Evolutionary conservation across 2,329 filamentous ascomycete genomes (phyloP), one percentile per base, ranked within the genome.

Genomic region (Sclerotinia glacialis): DNA sequence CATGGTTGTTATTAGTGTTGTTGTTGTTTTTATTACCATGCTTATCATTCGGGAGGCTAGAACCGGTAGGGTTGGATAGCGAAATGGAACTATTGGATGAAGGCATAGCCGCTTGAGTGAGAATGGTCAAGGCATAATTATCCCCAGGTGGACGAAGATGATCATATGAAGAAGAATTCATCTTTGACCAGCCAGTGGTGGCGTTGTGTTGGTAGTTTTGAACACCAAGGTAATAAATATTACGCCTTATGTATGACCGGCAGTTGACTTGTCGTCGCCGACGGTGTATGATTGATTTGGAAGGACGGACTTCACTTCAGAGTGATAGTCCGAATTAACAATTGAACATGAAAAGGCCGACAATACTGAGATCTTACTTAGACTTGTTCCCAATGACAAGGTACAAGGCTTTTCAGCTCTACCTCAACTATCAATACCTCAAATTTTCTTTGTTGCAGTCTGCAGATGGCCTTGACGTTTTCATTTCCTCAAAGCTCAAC

Each of bases 71-170:
- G 46, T 62, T 49, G 37, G 55, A 52, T 56, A 52, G 44, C 47
- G 55, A 47, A 18, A 63, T 21, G 42, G 28, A 14, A 18, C 23
- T 31, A 34, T 18, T 26, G 31, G 50, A 37, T 28, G 40, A 26
- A 34, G 49, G 67, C 66, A 71, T 71, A 58, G 73, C 72, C n/a
- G 72, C 72, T 50, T 72, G 68, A 11, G 71, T 72, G 21, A 75
- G 69, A 37, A 75, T 67, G 40, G 69, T 64, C 54, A 75, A 59
- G 56, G 73, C 72, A 69, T 72, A 72, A 31, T 73, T 67, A 61
- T 74, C 69, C 23, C 70, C 67, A 7, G 68, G 71, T 59, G 66
- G 68, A 28, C 62, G 53, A 31, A 49, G 21, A 28, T 31, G n/a
- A 54, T 67, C 69, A 23, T 67, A 54, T 28, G 47, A 55, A 47